Base-by-base conservation (phyloP, 1,284 basidiomycete species). In the Moesziomyces parantarcticus region DNA sequence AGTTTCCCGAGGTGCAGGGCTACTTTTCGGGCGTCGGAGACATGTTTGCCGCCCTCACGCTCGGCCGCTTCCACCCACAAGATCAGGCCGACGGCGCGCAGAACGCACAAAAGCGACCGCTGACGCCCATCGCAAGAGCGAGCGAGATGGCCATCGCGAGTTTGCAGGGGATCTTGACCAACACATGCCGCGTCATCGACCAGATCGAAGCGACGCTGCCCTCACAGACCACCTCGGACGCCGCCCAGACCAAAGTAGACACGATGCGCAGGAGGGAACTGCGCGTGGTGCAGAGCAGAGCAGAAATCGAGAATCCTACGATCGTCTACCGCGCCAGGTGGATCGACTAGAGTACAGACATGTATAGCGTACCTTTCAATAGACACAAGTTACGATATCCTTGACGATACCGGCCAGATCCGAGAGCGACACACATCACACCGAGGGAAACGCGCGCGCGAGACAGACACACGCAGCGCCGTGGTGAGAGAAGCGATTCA, bases 21-120 rank as follows among this genome's bases (percentile, higher is more conserved):
- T 97, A 97, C 86, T 99, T 96, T 84, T 92, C 92, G 11, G 97
- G 96, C 25, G 95, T 97, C 3, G 97, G 96, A 14, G 96, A 99
- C 83, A 89, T 98, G 53, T 99, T 99, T 86, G 94, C 95, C 2
- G 93, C 97, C 0, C 89, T 99, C 55, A 89, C 95, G 18, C 86
- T 97, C 0, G 96, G 90, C 0, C 91, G 95, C 77, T 97, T 90
- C 83, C 81, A 85, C n/a, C 60, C 47, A 13, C 29, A 32, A 21
- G 53, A 49, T 22, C 50, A 49, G 25, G 34, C 34, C 16, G 58
- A 66, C 20, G 66, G 47, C 0, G 40, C n/a, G 16, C 16, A 23
- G 0, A 49, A 44, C 0, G 46, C 32, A 9, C 20, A 43, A 4
- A 43, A 36, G 26, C 62, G 64, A 59, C 86, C 6, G 83, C 87